Base-by-base conservation (phyloP, 768 basidiomycete species). In the Epithele typhae region DNA sequence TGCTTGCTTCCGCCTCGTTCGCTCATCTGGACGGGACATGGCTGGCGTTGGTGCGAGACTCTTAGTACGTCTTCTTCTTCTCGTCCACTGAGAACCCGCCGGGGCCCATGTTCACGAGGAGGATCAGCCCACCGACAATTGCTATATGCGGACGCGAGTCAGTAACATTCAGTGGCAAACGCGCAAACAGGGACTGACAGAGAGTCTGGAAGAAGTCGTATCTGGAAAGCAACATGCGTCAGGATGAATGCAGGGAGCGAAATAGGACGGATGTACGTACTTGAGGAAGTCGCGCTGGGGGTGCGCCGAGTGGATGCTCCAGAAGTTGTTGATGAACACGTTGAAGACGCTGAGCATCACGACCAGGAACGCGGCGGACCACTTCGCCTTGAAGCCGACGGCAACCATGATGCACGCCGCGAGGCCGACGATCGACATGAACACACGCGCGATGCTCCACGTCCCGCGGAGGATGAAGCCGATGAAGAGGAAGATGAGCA, bases 181-280 rank as follows among this genome's bases (percentile, higher is more conserved):
- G 43, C 30, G 2, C n/a, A 7, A 25, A 37, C 22, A 30, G 22
- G 11, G 25, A 42, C 43, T 30, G 14, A 82, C 79, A 96, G 25
- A 96, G 76, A 25, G 93, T 98, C 70, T 97, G 93, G 87, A 96
- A 97, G 74, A 99, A 99, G 70, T 99, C 96, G 61, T 97, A 96
- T 77, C 90, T 91, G 52, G 38, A 44, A 45, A 48, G 40, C 21
- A 41, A 72, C 40, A 69, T 37, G 21, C 14, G 9, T 48, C 17
- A 53, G 36, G 34, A n/a, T n/a, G n/a, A n/a, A n/a, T n/a, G n/a
- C 11, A 11, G 23, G 30, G 14, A 25, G 24, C 23, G 6, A 22
- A 37, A 48, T 18, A 32, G 23, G 19, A 3, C 5, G 25, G 10
- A 27, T n/a, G 24, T 21, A 72, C 86, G 55, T 61, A 94, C 88